Conservation (phyloP, 2,329 filamentous ascomycete genomes). For the Aspergillus sp. region DNA sequence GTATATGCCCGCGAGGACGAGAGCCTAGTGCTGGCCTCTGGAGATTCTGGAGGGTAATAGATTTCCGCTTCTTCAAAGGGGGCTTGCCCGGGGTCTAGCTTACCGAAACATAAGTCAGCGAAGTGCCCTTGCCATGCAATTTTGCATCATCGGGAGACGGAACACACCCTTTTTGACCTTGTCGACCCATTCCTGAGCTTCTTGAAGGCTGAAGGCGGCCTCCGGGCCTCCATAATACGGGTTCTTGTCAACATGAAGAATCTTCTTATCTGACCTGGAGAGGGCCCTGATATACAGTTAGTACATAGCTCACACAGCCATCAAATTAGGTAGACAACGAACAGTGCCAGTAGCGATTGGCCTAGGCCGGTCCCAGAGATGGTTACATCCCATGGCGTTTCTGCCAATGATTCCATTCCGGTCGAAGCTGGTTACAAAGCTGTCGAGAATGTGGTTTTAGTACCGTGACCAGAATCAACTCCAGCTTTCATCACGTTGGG, state of each 20-base stretch:
- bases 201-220: constrained; percentile 75
- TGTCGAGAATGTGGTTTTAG: constrained; percentile 12
- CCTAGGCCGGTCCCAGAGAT: constrained; percentile 70
- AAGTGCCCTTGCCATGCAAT: constrained; percentile 5
- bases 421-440: constrained; percentile 10
- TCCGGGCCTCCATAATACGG: constrained; percentile 81
- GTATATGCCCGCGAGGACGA: constrained; percentile 64
- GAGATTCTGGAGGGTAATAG: constrained; percentile 12
- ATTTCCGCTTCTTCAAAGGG: constrained; percentile 36
- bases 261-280: constrained; percentile 82
- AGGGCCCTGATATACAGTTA: constrained; percentile 64
- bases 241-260: constrained; percentile 83
- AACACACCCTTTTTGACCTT: constrained; percentile 34
- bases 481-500: constrained; percentile 18
- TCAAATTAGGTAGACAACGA: constrained; percentile 20
- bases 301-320: constrained; percentile 8
- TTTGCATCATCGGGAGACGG: background rate
- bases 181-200: constrained; percentile 66
- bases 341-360: constrained; percentile 74
- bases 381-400: constrained; percentile 69
- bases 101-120: constrained; percentile 16
- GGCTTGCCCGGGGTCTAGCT: constrained; percentile 25
- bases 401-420: constrained; percentile 63
- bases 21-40: constrained; percentile 16
- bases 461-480: constrained; percentile 8